Evolutionary conservation across 164 flowering plant species (phyloP), one percentile per base, ranked within the genome.

Genomic region (Santalum album): DNA sequence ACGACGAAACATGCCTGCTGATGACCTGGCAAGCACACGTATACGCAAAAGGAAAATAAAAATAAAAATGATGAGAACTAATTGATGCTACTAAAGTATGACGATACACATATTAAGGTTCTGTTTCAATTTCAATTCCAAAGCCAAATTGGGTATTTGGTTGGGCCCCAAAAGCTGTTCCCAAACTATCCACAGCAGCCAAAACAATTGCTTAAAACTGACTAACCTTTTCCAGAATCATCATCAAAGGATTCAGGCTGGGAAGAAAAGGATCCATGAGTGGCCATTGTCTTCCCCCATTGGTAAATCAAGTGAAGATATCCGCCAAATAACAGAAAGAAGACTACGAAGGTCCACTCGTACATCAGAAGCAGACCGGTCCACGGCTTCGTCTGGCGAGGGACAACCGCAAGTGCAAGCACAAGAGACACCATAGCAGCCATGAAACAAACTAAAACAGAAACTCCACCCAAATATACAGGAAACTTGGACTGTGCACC

Each of bases 311-410:
- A 39, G 53, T 72, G 78, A 50, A 92, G 84, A 66, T 81, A 92
- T 25, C 83, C 77, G 56, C 95, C 87, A 65, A 87, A 85, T 18
- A 83, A 53, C 18, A 87, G 18, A 56, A 79, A 69, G 75, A 85
- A 89, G 48, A 75, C 43, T 6, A 81, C 60, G 60, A 85, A 85
- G 27, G 88, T 79, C 97, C 96, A 89, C 59, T 92, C 99, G 58
- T 89, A 92, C 78, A 83, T 72, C 66, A 92, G 76, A 25, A 87
- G 62, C 78, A 92, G 71, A 46, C 99, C 99, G 21, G 95, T 87
- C 97, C 96, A 92, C 55, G 99, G 99, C 80, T 71, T 80, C 54
- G 87, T 88, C 76, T 92, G 99, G 12, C 84, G 78, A 42, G 99
- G 99, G 45, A 92, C 86, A 63, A 92, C 65, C 23, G 77, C 54